Percentiles rank a stretch among this genome's conserved stretches.
Evolutionary conservation across 257 asterid species (phyloP).

Genomic region (Solanum boliviense): DNA sequence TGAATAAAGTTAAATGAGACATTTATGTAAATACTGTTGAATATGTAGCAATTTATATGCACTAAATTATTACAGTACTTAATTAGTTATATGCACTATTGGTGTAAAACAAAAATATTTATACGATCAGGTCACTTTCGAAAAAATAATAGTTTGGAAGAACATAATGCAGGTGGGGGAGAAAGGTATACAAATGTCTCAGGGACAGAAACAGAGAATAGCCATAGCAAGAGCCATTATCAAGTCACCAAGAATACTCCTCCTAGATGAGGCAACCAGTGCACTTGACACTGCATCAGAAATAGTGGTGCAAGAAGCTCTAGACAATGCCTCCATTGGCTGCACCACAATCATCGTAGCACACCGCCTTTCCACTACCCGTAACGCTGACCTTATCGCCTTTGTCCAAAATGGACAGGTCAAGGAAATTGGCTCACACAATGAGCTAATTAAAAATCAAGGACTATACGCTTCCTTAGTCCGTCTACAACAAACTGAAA

Average conservation of each 20-base stretch:
- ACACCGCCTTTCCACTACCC: constrained; percentile 82
- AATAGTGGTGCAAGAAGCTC: constrained; percentile 65
- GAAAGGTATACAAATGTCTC: constrained; percentile 80
- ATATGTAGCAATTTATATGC: too few relatives aligned
- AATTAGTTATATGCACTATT: not conserved
- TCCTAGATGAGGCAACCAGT: constrained; percentile 89
- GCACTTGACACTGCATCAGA: constrained; percentile 85
- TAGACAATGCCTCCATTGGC: constrained; percentile 67
- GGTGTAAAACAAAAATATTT: not conserved
- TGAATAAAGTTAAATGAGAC: too few relatives aligned
- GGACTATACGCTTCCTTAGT: constrained; percentile 52
- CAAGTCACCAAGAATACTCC: constrained; percentile 52
- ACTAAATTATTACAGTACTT: too few relatives aligned
- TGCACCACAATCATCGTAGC: constrained; percentile 80
- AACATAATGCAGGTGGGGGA: constrained; percentile 60
- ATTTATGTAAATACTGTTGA: not conserved
- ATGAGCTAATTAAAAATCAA: constrained; percentile 24
- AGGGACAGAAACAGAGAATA: constrained; percentile 89
- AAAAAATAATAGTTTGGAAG: not conserved
- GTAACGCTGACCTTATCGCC: constrained; percentile 60
- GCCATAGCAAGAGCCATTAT: constrained; percentile 85
- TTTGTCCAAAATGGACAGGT: constrained; percentile 66
- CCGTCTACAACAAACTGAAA: constrained; percentile 52
- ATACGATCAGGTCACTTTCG: not conserved
- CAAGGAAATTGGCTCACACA: constrained; percentile 58